These are phyloP conservation scores for Didymella lethalis DNA, from an alignment of 2,329 filamentous ascomycete species.

Conservation along the genomic window DNA sequence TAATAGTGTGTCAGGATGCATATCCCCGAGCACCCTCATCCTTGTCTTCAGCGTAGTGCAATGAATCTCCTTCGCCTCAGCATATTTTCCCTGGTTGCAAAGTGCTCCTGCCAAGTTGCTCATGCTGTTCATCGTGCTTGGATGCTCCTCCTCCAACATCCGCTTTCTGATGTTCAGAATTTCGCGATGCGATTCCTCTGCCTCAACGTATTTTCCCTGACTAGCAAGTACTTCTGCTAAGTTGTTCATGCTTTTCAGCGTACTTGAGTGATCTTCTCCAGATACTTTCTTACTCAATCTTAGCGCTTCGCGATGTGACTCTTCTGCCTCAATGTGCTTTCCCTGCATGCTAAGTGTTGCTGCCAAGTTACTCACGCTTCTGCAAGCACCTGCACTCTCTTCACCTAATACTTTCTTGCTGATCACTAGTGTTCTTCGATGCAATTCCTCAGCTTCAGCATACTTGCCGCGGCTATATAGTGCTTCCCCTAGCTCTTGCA, in stretches of 20 bases:
- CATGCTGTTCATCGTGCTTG: not conserved
- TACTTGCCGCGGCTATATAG: too few relatives aligned
- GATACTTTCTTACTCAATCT: not conserved
- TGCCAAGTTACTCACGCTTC: too few relatives aligned
- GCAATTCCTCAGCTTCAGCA: too few relatives aligned
- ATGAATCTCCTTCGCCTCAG: not conserved
- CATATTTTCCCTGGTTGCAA: not conserved
- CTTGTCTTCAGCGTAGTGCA: not conserved
- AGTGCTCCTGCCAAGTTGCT: not conserved
- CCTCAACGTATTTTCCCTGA: not conserved
- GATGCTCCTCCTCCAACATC: conserved; percentile 8
- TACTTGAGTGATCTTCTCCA: not conserved
- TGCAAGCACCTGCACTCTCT: too few relatives aligned
- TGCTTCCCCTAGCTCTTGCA: too few relatives aligned
- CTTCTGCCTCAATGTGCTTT: too few relatives aligned
- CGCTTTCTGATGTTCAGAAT: not conserved
- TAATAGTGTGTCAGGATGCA: too few relatives aligned
- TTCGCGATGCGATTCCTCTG: not conserved
- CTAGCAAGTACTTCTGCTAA: not conserved
- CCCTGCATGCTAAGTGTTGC: too few relatives aligned
- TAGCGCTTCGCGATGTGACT: too few relatives aligned
- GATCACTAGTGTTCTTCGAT: too few relatives aligned
- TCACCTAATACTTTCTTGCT: too few relatives aligned
- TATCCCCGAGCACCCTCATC: too few relatives aligned
- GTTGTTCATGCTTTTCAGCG: not conserved